These are phyloP conservation scores for Arachnomyces sp. DNA, from an alignment of 2,329 filamentous ascomycete genomes.

Conservation along the genomic window DNA sequence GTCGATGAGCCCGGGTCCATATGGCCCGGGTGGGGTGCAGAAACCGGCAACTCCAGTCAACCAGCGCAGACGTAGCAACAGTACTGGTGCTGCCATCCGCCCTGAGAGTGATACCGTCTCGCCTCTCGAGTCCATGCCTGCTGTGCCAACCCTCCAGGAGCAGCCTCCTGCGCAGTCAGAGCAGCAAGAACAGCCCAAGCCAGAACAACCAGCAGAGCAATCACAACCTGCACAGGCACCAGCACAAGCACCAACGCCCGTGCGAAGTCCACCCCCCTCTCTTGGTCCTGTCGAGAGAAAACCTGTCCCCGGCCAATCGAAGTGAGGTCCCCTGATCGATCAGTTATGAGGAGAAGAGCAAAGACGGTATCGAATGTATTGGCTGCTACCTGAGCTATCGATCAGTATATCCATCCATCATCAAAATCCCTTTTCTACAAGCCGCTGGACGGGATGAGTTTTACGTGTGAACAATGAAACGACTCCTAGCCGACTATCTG, in stretches of 20 bases:
- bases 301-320: slow-evolving; percentile 49
- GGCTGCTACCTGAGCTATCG: too few relatives aligned
- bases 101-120: neutral
- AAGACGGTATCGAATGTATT: too few relatives aligned
- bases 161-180: too few relatives aligned
- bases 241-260: slow-evolving; percentile 40
- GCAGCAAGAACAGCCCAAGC: slow-evolving; percentile 18
- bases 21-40: slow-evolving; percentile 31
- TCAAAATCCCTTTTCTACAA: neutral
- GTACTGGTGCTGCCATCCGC: slow-evolving; percentile 27
- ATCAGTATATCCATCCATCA: too few relatives aligned
- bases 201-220: slow-evolving; percentile 8
- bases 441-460: slow-evolving; percentile 5
- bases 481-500: too few relatives aligned
- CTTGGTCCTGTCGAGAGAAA: slow-evolving; percentile 45
- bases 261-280: slow-evolving; percentile 25
- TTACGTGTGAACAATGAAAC: too few relatives aligned
- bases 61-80: slow-evolving; percentile 37
- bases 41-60: slow-evolving; percentile 31
- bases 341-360: too few relatives aligned
- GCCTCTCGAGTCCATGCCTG: slow-evolving; percentile 27
- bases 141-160: slow-evolving; percentile 33
- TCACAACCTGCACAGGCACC: slow-evolving; percentile 11
- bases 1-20: slow-evolving; percentile 28
- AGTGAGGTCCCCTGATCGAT: slow-evolving; percentile 2